Conservation (phyloP, 768 basidiomycete genomes). For the Amanita rubescens region DNA sequence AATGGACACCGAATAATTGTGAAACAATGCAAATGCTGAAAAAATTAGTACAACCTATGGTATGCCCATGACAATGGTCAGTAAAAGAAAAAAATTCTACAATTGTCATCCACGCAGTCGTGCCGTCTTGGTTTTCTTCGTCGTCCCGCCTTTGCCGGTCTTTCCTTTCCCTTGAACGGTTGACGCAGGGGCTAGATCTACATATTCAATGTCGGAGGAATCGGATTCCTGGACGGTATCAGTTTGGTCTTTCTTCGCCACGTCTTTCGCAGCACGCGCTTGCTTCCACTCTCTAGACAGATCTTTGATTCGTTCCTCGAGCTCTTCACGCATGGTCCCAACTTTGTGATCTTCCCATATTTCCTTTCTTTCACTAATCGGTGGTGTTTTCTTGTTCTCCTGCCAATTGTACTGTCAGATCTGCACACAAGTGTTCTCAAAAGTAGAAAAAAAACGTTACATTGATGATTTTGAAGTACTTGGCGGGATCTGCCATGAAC, state of each 20-base stretch:
- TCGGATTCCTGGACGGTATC: conserved; percentile 29
- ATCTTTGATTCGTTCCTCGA: conserved; percentile 31
- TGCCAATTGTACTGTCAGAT: neutral
- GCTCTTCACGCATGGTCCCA: conserved; percentile 36
- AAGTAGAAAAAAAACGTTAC: conserved; percentile 20
- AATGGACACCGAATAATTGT: neutral
- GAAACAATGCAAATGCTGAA: neutral
- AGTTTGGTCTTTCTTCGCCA: conserved; percentile 26
- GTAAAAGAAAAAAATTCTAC: neutral
- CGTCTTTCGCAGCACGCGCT: conserved; percentile 31
- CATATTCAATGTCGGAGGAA: conserved; percentile 32
- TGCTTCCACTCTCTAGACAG: conserved; percentile 52
- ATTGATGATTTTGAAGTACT: conserved; percentile 44
- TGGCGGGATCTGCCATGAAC: conserved; percentile 59
- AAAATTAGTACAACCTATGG: conserved; percentile 3
- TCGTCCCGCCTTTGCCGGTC: conserved; percentile 9
- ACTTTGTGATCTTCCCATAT: conserved; percentile 51
- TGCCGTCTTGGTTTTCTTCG: conserved; percentile 13
- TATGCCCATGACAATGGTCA: neutral
- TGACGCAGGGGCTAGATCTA: conserved; percentile 22
- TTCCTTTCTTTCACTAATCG: conserved; percentile 30
- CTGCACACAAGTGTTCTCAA: neutral
- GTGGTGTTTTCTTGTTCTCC: conserved; percentile 22
- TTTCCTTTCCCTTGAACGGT: conserved; percentile 7
- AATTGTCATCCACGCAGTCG: conserved; percentile 28